Evolutionary conservation across 768 basidiomycete genomes (phyloP).

Genomic region (Sporobolomyces roseus): DNA sequence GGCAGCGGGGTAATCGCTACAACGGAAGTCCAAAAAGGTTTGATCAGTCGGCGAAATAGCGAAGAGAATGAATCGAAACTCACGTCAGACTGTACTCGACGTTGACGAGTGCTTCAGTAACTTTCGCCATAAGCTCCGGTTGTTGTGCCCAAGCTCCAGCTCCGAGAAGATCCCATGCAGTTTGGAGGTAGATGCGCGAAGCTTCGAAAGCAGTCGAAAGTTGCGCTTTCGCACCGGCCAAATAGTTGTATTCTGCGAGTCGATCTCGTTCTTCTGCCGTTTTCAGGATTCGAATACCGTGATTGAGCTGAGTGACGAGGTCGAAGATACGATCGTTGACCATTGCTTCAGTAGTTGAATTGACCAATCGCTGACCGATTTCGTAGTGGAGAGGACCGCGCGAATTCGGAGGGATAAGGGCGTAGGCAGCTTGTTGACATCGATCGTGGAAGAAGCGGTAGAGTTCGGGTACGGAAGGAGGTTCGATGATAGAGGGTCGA

Average conservation of each 20-base stretch:
- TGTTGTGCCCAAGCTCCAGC: slow-evolving; percentile 6
- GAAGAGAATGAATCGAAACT: not conserved
- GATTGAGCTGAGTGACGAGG: slow-evolving; percentile 38
- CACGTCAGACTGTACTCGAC: slow-evolving; percentile 39
- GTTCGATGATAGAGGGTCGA: slow-evolving; percentile 14
- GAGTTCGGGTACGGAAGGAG: not conserved
- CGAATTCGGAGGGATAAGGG: slow-evolving; percentile 12
- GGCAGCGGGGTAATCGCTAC: slow-evolving; percentile 34
- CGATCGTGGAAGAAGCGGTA: slow-evolving; percentile 41
- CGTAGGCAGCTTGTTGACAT: slow-evolving; percentile 39
- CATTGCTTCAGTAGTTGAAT: not conserved
- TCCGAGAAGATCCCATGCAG: slow-evolving; percentile 33
- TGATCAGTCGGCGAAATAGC: not conserved
- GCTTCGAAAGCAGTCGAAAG: slow-evolving; percentile 36
- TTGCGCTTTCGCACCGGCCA: slow-evolving; percentile 28
- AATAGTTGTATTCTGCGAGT: slow-evolving; percentile 25
- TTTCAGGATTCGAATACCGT: slow-evolving; percentile 27
- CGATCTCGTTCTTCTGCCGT: slow-evolving; percentile 23
- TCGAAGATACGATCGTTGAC: slow-evolving; percentile 33
- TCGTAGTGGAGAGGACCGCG: slow-evolving; percentile 22
- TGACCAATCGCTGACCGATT: slow-evolving; percentile 30
- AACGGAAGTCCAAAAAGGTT: not conserved
- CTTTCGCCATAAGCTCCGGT: slow-evolving; percentile 25
- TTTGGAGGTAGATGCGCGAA: slow-evolving; percentile 20
- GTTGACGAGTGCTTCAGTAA: slow-evolving; percentile 30